phyloP scores from a whole-genome alignment of 2,329 filamentous ascomycete species.

The Penicillium hordei region DNA sequence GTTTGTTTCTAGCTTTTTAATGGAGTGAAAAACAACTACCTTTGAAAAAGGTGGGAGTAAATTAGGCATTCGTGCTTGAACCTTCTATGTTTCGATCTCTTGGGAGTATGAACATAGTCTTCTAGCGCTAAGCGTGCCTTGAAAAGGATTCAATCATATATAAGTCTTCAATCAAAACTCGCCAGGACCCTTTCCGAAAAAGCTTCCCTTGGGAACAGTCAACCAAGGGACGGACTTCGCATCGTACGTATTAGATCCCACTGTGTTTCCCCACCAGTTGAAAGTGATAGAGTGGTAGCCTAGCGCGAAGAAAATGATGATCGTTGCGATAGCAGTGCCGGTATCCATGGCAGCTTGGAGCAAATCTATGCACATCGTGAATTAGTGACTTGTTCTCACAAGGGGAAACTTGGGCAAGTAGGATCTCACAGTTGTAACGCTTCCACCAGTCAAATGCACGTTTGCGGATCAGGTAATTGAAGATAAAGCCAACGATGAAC shows the following conservation, averaged over 20 bases:
- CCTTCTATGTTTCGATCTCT: background rate
- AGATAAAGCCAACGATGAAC: conserved; percentile 36
- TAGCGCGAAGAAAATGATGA: conserved; percentile 37
- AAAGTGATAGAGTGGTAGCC: conserved; percentile 33
- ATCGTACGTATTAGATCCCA: conserved; percentile 38
- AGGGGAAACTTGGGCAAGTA: conserved; percentile 8
- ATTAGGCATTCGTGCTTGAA: background rate
- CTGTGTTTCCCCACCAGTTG: conserved; percentile 40
- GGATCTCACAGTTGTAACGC: conserved; percentile 32
- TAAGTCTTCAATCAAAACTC: background rate
- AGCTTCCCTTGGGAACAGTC: conserved; percentile 28
- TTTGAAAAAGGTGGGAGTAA: no score
- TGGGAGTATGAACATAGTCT: background rate
- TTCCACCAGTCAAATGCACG: conserved; percentile 37
- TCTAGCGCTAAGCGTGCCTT: background rate
- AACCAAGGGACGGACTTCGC: conserved; percentile 36
- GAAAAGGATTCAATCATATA: background rate
- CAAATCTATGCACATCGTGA: background rate
- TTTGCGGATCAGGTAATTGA: conserved; percentile 34
- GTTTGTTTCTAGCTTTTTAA: no score
- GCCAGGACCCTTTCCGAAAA: conserved; percentile 36
- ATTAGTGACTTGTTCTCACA: conserved; percentile 1
- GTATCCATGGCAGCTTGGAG: conserved; percentile 37
- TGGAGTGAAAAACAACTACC: no score
- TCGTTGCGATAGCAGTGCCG: conserved; percentile 33